Percentiles rank a stretch among this genome's conserved stretches.
phyloP scores from a whole-genome alignment of 2,329 filamentous ascomycete genomes.

The Claviceps arundinis region DNA sequence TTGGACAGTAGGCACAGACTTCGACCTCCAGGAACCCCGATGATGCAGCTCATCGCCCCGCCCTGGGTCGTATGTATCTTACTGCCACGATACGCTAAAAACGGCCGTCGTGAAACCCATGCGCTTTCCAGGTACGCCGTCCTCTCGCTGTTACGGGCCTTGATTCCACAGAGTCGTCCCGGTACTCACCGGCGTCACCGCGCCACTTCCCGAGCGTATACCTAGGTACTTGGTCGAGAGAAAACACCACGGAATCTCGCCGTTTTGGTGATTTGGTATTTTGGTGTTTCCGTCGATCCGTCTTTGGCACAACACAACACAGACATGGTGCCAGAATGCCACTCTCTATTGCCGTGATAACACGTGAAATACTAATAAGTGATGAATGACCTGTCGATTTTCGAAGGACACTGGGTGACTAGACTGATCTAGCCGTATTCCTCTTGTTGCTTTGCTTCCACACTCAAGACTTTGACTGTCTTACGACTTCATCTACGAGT shows the following conservation, averaged over 20 bases:
- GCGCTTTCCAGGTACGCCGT: background rate
- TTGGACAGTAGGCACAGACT: background rate
- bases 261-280: background rate
- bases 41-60: conserved; percentile 2
- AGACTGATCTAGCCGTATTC: background rate
- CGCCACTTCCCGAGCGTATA: background rate
- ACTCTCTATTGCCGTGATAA: no score
- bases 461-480: background rate
- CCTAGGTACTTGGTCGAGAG: background rate
- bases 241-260: background rate
- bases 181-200: background rate
- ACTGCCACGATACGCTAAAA: conserved; percentile 4
- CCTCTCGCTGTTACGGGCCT: background rate
- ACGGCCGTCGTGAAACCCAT: conserved; percentile 3
- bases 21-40: background rate
- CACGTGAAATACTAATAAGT: no score
- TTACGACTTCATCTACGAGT: background rate
- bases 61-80: background rate
- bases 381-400: background rate
- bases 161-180: background rate
- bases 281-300: background rate
- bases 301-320: background rate
- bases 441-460: background rate
- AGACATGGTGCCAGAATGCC: no score
- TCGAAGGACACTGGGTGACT: background rate